phyloP scores from a whole-genome alignment of 768 basidiomycete species.

The Boletus reticulatus region DNA sequence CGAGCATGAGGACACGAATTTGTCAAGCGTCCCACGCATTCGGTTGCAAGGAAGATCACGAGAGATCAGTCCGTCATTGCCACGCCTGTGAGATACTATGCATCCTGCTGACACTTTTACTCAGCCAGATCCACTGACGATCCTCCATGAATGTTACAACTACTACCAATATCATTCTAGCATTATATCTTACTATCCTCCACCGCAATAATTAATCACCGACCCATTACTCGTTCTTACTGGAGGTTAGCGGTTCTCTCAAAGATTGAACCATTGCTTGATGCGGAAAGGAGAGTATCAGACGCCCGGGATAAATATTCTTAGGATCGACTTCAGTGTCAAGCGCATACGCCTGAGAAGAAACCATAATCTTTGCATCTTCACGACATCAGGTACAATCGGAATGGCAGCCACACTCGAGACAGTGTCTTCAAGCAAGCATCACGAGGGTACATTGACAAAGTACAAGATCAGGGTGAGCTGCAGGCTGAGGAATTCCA shows the following conservation, averaged over 20 bases:
- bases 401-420: slow-evolving; percentile 43
- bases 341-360: not conserved
- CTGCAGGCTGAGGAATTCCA: not conserved
- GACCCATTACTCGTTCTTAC: no score
- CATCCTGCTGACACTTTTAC: not conserved
- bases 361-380: not conserved
- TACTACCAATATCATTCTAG: not conserved
- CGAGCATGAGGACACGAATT: not conserved
- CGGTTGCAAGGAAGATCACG: not conserved
- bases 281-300: not conserved
- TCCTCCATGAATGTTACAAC: not conserved
- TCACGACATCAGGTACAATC: not conserved
- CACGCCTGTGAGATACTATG: not conserved
- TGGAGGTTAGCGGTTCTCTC: no score
- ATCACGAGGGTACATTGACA: slow-evolving; percentile 73
- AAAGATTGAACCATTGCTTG: no score
- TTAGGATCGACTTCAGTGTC: not conserved
- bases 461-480: slow-evolving; percentile 86
- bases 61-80: not conserved
- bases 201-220: no score
- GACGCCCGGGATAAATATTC: slow-evolving; percentile 2
- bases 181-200: slow-evolving; percentile 7
- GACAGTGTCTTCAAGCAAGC: slow-evolving; percentile 72
- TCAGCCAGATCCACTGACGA: not conserved
- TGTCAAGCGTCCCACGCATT: not conserved